Base-by-base conservation (phyloP, 108 stramenopile species). In the Aurantiochytrium sp. region DNA sequence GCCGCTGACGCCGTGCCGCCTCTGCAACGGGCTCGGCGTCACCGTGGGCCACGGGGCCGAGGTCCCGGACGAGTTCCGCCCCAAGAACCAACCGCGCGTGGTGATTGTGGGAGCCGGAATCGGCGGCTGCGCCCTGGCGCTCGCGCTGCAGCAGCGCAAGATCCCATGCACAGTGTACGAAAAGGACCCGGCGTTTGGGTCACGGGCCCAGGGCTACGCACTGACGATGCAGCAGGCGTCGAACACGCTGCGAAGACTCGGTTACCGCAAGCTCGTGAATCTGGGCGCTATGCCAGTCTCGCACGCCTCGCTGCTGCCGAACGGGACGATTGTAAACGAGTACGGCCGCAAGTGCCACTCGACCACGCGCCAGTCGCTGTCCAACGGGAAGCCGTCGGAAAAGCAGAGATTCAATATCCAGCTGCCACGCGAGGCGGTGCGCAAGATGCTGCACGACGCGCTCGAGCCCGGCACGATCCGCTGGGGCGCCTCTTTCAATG, bases 191-290 rank as follows among this genome's bases (percentile, higher is more conserved):
- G 87, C 91, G 32, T 95, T 95, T 69, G 87, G 87, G 45, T 92
- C 94, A 59, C 92, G 96, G 55, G 85, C 85, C 4, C 95, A 95
- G 87, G 95, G 95, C 31, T 97, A 97, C 86, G 96, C 95, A 12
- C 87, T 97, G 36, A 97, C 96, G 4, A 91, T 97, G 92, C 96
- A 97, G 88, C 96, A 97, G 89, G 96, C 95, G 31, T 89, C 92
- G 24, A 91, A 92, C 42, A 95, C 96, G 36, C 81, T 97, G 55
- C 87, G 88, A 55, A 88, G 90, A 15, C 90, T 97, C 24, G 95
- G 95, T 17, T 88, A 93, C 65, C 32, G 37, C 17, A n/a, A 37
- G 27, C 22, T 68, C 4, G 31, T 34, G 19, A 50, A 68, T 2
- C 68, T 68, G 32, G 68, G 87, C 12, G 68, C 42, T 4, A 52